Conservation (phyloP, 805 yeast species). For the Wickerhamomyces alni region DNA sequence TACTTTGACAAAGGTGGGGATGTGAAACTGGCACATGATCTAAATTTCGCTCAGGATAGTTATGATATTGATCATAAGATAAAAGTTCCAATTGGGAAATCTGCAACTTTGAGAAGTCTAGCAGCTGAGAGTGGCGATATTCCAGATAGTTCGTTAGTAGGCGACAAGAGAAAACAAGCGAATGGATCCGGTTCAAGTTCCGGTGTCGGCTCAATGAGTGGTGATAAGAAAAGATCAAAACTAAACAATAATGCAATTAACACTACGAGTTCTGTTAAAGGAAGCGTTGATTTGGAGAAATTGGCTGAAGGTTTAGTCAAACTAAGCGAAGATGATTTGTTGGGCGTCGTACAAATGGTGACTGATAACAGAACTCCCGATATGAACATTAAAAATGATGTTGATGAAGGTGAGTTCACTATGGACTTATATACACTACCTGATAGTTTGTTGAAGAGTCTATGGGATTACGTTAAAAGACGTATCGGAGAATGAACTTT, state of each 20-base stretch:
- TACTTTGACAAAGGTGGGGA: constrained; percentile 86
- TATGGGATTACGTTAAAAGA: constrained; percentile 91
- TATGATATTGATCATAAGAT: constrained; percentile 76
- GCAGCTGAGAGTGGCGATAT: constrained; percentile 80
- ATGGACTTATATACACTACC: constrained; percentile 94
- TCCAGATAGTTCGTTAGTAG: constrained; percentile 37
- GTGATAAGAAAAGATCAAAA: constrained; percentile 22
- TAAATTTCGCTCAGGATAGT: constrained; percentile 74
- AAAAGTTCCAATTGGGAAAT: constrained; percentile 66
- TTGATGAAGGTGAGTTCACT: constrained; percentile 94
- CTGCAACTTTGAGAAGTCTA: constrained; percentile 60
- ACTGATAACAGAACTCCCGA: constrained; percentile 93
- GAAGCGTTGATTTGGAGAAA: constrained; percentile 80
- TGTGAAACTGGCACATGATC: constrained; percentile 78
- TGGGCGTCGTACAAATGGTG: constrained; percentile 95
- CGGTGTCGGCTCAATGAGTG: constrained; percentile 20
- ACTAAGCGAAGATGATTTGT: constrained; percentile 84
- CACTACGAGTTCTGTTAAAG: constrained; percentile 52
- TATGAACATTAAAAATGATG: constrained; percentile 92
- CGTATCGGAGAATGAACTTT: constrained; percentile 33
- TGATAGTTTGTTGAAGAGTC: constrained; percentile 80
- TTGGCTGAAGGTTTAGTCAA: constrained; percentile 87
- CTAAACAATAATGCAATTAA: constrained; percentile 12
- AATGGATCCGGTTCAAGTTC: constrained; percentile 14
- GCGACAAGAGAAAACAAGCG: constrained; percentile 31